Evolutionary conservation across 1,284 basidiomycete genomes (phyloP).

Genomic region (Trichosporon inkin): DNA sequence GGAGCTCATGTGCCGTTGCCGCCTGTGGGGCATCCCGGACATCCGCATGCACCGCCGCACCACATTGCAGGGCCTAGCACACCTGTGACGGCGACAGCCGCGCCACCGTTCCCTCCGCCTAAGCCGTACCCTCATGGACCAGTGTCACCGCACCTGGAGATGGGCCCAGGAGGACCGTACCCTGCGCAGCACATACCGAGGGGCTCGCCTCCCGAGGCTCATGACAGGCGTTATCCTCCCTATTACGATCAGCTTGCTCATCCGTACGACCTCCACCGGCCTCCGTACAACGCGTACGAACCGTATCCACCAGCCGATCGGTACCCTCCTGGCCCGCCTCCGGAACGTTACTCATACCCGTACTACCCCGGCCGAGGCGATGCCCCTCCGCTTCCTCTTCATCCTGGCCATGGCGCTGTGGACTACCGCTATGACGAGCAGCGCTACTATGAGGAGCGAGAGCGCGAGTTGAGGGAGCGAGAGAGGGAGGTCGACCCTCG

Average conservation of each 20-base stretch:
- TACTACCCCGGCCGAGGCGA: constrained; percentile 15
- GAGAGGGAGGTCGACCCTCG: constrained; percentile 2
- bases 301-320: constrained; percentile 13
- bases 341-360: constrained; percentile 1
- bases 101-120: constrained; percentile 16
- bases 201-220: constrained; percentile 9
- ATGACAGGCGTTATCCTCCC: constrained; percentile 16
- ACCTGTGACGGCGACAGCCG: constrained; percentile 21
- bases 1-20: constrained; percentile 9
- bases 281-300: constrained; percentile 12
- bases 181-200: neutral
- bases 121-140: constrained; percentile 18
- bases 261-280: constrained; percentile 19
- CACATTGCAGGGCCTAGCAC: constrained; percentile 19
- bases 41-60: constrained; percentile 20
- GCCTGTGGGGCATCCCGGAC: constrained; percentile 8
- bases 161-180: neutral
- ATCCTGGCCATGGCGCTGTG: constrained; percentile 9
- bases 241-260: constrained; percentile 19
- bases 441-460: constrained; percentile 18
- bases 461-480: constrained; percentile 10
- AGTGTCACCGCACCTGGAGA: constrained; percentile 12
- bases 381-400: constrained; percentile 4
- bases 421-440: constrained; percentile 22
- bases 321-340: constrained; percentile 7